Conservation (phyloP, 257 asterid genomes). For the Penstemon barbatus region DNA sequence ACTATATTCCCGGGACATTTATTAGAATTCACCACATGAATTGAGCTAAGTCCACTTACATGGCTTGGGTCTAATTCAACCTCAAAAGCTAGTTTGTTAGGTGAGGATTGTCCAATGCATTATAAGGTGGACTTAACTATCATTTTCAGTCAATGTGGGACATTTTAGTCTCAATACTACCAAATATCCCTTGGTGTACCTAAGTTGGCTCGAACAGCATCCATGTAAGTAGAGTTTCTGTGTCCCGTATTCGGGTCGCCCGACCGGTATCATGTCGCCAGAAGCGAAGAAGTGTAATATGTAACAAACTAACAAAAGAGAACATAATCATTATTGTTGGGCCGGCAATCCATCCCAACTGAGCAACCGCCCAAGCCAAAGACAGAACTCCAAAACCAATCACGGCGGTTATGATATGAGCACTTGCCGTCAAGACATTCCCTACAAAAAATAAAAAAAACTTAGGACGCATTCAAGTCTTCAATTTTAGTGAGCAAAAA, state of each 20-base stretch:
- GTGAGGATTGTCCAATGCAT: too few species aligned
- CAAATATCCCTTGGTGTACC: too few species aligned
- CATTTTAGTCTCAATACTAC: too few species aligned
- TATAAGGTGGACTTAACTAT: too few species aligned
- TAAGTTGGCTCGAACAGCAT: conserved; percentile 44
- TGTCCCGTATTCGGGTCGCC: conserved; percentile 51
- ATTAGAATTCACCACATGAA: too few species aligned
- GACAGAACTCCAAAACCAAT: conserved; percentile 54
- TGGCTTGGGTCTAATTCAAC: too few species aligned
- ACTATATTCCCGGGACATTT: too few species aligned
- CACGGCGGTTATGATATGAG: conserved; percentile 54
- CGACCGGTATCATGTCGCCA: conserved; percentile 42
- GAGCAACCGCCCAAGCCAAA: conserved; percentile 51
- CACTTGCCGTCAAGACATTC: conserved; percentile 52
- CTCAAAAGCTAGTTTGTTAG: too few species aligned
- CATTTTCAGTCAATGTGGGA: too few species aligned
- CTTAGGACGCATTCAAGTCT: too few species aligned
- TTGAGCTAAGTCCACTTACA: too few species aligned
- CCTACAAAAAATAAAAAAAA: conserved; percentile 26
- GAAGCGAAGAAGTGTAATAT: conserved; percentile 49
- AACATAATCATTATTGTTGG: conserved; percentile 47
- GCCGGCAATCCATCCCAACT: conserved; percentile 55
- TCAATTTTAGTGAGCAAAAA: too few species aligned
- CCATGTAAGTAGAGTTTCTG: conserved; percentile 54
- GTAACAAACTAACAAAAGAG: conserved; percentile 51